Evolutionary conservation across 192 early-diverging fungal species (phyloP), one percentile per base, ranked within the genome.

Genomic region (Chytriomyces sp.): DNA sequence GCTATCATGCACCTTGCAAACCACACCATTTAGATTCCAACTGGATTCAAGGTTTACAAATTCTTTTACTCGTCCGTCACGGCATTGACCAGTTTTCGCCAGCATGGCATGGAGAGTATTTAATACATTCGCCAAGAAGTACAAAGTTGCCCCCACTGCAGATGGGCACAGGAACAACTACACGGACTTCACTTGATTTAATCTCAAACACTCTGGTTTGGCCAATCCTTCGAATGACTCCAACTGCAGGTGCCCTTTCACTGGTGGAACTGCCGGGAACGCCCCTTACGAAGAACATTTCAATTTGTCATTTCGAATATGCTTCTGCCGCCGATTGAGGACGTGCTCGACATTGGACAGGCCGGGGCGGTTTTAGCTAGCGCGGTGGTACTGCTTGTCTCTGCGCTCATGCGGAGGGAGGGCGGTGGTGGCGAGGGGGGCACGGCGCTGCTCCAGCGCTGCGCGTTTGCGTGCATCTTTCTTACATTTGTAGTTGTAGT

Each of bases 201-300:
- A 49, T 22, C 22, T 49, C 8, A 33, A 56, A n/a, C 52, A 33
- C 6, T 39, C 7, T 64, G 62, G n/a, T 10, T 62, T 62, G 60
- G 28, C n/a, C n/a, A 64, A 64, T 28, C 39, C 62, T 28, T 12
- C 62, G 12, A 64, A 64, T 34, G 62, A 64, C 37, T 41, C 62
- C 26, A 6, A 44, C 37, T 64, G 39, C 30, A 44, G 17, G 59
- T 12, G 30, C 31, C 17, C 26, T 5, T n/a, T n/a, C n/a, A n/a
- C n/a, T n/a, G n/a, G n/a, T n/a, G n/a, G n/a, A n/a, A n/a, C n/a
- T n/a, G n/a, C n/a, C n/a, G n/a, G n/a, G n/a, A n/a, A n/a, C n/a
- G n/a, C n/a, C n/a, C n/a, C n/a, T n/a, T n/a, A n/a, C n/a, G n/a
- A n/a, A n/a, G n/a, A n/a, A n/a, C n/a, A n/a, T n/a, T n/a, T n/a